Evolutionary conservation across 1,139 yeast genomes (phyloP), one percentile per base, ranked within the genome.

Genomic region (Debaryomyces udenii): DNA sequence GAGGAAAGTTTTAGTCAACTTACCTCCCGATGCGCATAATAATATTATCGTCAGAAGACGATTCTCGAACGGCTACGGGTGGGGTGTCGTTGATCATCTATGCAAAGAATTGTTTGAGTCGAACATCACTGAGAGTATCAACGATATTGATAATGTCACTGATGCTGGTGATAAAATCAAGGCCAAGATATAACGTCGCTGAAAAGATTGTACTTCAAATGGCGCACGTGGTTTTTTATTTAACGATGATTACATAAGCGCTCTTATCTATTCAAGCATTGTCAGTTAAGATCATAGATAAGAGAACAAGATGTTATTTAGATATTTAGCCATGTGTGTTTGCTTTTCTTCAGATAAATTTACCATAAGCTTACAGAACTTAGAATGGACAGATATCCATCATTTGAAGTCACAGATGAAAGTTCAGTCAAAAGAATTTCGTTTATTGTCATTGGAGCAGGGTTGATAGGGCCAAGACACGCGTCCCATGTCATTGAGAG

Each of bases 21-120:
- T 94, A 43, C 83, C 85, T 40, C 96, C 97, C 0, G 99, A 93
- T 62, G 96, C 99, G 0, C 99, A 93, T 59, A 93, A 93, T 57
- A 93, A 93, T 55, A 90, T 94, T 33, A 72, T 87, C 11, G 99
- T 93, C 1, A 69, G 99, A 48, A 71, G 99, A 50, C 68, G 90
- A 46, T 93, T 88, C 69, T 81, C 95, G 7, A 93, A 93, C 65
- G 96, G 96, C 0, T 91, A 85, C 62, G 99, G 99, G 2, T 91
- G 98, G 96, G 89, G 86, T 0, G 96, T 90, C 0, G 70, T 93
- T 23, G 89, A 86, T 44, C 67, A 63, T 42, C 41, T 65, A 18
- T 60, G 66, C 43, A 53, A 50, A 6, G 56, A 49, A 29, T 34
- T 47, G 14, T 46, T 47, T 22, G 40, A 35, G 17, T 15, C 37